phyloP scores from a whole-genome alignment of 2,329 filamentous ascomycete species.

The Neofusicoccum kwambonambiense region DNA sequence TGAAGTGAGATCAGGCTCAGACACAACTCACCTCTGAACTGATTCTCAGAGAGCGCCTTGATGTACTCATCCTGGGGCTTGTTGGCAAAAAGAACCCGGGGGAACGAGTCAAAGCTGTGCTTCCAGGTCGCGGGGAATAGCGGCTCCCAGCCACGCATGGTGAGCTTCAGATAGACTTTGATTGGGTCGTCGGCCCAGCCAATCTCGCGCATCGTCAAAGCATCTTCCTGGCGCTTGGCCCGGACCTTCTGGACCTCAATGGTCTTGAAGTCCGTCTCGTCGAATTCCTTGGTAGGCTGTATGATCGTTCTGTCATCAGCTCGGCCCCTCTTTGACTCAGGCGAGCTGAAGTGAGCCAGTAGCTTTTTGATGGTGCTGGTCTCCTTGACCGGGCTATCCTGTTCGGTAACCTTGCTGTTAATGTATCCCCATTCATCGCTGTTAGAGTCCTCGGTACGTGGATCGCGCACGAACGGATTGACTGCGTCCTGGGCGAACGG shows the following conservation, averaged over 20 bases:
- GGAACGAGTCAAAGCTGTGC: constrained; percentile 55
- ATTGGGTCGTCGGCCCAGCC: constrained; percentile 55
- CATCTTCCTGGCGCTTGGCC: constrained; percentile 28
- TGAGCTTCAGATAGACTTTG: constrained; percentile 53
- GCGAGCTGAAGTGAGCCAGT: not conserved
- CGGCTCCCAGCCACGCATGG: constrained; percentile 57
- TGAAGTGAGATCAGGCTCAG: constrained; percentile 8
- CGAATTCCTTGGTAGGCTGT: constrained; percentile 16
- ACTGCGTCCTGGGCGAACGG: too few relatives aligned
- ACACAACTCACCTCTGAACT: constrained; percentile 46
- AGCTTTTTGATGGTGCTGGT: not conserved
- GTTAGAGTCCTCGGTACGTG: not conserved
- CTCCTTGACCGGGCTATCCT: not conserved
- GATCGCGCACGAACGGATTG: too few relatives aligned
- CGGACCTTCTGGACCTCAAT: constrained; percentile 28
- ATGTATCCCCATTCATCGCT: not conserved
- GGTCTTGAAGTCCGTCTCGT: constrained; percentile 26
- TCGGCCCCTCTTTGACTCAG: not conserved
- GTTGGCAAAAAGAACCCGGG: constrained; percentile 51
- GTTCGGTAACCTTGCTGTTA: not conserved
- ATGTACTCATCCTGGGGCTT: constrained; percentile 47
- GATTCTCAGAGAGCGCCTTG: constrained; percentile 38
- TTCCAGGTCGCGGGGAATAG: constrained; percentile 53
- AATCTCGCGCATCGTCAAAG: constrained; percentile 37
- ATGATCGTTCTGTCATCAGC: not conserved